Percentiles rank a stretch among this genome's conserved stretches.
phyloP scores from a whole-genome alignment of 139 green algal species.

The Chlorella vulgaris region DNA sequence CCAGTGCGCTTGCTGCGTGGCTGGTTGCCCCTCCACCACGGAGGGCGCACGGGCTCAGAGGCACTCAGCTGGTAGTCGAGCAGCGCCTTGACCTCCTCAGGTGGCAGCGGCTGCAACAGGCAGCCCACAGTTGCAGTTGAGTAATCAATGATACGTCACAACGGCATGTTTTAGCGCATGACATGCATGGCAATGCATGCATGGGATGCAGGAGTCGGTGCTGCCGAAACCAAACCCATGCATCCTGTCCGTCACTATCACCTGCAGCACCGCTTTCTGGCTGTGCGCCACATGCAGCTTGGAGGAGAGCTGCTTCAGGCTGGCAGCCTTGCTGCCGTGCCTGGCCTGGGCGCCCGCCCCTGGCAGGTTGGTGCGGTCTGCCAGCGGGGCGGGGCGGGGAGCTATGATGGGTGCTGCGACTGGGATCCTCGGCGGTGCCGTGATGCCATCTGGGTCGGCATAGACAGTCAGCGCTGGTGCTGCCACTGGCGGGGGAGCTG shows the following conservation, averaged over 20 bases:
- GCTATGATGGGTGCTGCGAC: neutral
- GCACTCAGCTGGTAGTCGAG: conserved; percentile 2
- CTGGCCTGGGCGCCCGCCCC: too few relatives aligned
- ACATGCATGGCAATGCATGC: too few relatives aligned
- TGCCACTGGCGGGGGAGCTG: neutral
- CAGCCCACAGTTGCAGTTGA: neutral
- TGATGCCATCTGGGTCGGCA: neutral
- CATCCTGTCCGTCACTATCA: neutral
- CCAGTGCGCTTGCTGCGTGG: neutral
- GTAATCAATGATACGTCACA: neutral
- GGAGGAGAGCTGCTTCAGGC: conserved; percentile 6
- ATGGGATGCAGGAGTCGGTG: neutral
- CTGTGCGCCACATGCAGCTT: conserved; percentile 14
- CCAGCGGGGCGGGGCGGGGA: neutral
- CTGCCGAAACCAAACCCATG: neutral
- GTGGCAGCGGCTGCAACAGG: neutral
- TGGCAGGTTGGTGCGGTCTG: conserved; percentile 8
- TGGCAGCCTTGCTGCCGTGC: neutral
- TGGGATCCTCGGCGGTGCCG: neutral
- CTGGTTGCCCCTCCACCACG: conserved; percentile 1
- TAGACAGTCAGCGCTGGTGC: neutral
- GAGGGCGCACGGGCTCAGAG: neutral
- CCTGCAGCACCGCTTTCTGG: neutral
- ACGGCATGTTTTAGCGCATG: too few relatives aligned
- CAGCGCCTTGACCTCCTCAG: conserved; percentile 16